Base-by-base conservation (phyloP, 805 yeast genomes). In the Spathaspora passalidarum region DNA sequence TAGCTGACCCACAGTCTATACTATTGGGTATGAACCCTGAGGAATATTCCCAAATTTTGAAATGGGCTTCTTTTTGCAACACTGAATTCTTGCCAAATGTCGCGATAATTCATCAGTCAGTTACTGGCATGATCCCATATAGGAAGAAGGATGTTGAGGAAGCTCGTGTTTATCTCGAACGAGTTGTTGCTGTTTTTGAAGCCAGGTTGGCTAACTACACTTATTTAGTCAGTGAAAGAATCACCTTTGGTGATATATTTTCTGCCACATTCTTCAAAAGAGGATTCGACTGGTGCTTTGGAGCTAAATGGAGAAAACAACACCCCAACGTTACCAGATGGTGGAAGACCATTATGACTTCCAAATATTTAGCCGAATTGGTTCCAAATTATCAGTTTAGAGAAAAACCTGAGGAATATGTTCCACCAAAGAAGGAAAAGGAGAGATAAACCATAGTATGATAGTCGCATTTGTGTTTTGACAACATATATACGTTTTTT, bases 61-160 rank as follows among this genome's bases (percentile, higher is more conserved):
- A 75, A 70, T 90, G 96, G 95, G 59, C 83, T 65, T 87, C 96
- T 2, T 71, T 87, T 56, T 75, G 82, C 65, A 88, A 85, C 76
- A 59, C 79, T 56, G 96, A 91, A 57, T 56, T 86, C 48, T 62
- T 84, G 54, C 58, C 71, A 40, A 57, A 67, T 47, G 56, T 75
- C 43, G 77, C 78, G 48, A 57, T 53, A 32, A 79, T 80, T 53
- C 80, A 88, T 68, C 62, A 64, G 49, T 86, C 89, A 56, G 61
- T 86, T 45, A 59, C 67, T 40, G 96, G 96, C 59, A 67, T 61
- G 43, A 63, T 53, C 44, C 91, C 95, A 53, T 88, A 80, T 84
- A 84, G 86, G 85, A 86, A 86, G 80, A 84, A 82, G 70, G 48
- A 60, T 51, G 79, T 78, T 49, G 86, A 84, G 48, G 74, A 69